Conservation (phyloP, 2,329 filamentous ascomycete genomes). For the Colletotrichum coccodes region DNA sequence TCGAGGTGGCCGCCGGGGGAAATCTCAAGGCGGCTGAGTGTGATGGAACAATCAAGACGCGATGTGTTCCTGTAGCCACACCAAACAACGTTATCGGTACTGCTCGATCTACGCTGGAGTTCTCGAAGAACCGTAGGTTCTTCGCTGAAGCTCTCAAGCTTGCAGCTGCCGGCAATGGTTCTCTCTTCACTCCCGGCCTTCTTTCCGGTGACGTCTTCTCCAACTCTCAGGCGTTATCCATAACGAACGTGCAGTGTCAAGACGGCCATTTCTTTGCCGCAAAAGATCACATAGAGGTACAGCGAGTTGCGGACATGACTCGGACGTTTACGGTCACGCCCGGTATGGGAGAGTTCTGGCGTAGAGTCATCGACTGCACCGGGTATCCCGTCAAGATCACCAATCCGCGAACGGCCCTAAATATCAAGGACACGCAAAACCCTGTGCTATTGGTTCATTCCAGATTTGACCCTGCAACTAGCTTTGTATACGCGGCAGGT, state of each 20-base stretch:
- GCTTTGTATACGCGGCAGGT: conserved; percentile 17
- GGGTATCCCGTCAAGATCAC: conserved; percentile 26
- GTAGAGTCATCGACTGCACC: conserved; percentile 24
- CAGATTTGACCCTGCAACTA: conserved; percentile 20
- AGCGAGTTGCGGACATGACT: conserved; percentile 20
- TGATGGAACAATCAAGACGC: conserved; percentile 19
- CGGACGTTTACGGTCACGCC: conserved; percentile 9
- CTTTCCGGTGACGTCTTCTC: conserved; percentile 7
- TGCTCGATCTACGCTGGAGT: conserved; percentile 16
- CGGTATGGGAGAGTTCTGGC: conserved; percentile 25
- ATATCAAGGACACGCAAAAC: conserved; percentile 11
- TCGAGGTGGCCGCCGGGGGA: conserved; percentile 12
- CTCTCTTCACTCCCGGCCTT: neutral
- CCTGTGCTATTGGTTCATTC: conserved; percentile 21
- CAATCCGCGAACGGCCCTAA: conserved; percentile 16
- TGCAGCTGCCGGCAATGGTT: conserved; percentile 11
- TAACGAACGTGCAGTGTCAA: conserved; percentile 21
- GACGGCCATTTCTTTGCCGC: conserved; percentile 28
- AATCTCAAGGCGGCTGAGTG: conserved; percentile 19
- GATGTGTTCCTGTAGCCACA: conserved; percentile 5
- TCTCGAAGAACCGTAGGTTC: neutral
- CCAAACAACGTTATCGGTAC: conserved; percentile 13
- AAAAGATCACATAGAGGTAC: conserved; percentile 14
- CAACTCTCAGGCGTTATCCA: neutral
- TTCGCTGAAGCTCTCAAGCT: neutral